These are phyloP conservation scores for Aspergillus unguis DNA, from an alignment of 2,329 filamentous ascomycete species.

Conservation along the genomic window DNA sequence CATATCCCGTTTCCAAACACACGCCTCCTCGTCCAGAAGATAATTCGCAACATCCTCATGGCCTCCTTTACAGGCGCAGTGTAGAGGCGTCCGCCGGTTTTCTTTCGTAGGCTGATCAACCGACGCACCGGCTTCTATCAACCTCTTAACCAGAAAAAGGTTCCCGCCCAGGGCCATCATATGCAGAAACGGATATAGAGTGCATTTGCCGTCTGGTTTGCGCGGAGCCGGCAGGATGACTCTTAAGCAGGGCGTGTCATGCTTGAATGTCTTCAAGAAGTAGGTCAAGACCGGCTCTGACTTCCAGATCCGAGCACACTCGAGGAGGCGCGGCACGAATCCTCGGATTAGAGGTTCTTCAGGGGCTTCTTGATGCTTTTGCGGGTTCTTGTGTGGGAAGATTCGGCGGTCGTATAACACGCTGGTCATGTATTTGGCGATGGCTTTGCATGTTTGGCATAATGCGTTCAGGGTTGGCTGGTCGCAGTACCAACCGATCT, in stretches of 20 bases:
- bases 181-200: neutral
- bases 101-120: neutral
- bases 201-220: neutral
- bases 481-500: neutral
- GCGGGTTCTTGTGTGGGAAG: neutral
- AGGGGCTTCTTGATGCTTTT: neutral
- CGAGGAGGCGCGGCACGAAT: no score
- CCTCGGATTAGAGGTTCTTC: neutral
- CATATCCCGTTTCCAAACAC: neutral
- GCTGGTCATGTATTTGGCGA: neutral
- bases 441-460: neutral
- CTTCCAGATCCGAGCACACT: neutral
- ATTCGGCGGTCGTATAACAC: neutral
- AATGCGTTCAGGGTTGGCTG: neutral
- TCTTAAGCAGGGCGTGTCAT: neutral
- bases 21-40: neutral
- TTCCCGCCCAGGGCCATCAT: neutral
- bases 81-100: neutral
- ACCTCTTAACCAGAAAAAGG: neutral
- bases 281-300: neutral
- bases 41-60: neutral
- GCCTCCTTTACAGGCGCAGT: neutral
- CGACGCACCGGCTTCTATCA: neutral
- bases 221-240: neutral
- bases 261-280: neutral